Conservation (phyloP, 2,329 filamentous ascomycete genomes). For the Aspergillus novofumigatus region DNA sequence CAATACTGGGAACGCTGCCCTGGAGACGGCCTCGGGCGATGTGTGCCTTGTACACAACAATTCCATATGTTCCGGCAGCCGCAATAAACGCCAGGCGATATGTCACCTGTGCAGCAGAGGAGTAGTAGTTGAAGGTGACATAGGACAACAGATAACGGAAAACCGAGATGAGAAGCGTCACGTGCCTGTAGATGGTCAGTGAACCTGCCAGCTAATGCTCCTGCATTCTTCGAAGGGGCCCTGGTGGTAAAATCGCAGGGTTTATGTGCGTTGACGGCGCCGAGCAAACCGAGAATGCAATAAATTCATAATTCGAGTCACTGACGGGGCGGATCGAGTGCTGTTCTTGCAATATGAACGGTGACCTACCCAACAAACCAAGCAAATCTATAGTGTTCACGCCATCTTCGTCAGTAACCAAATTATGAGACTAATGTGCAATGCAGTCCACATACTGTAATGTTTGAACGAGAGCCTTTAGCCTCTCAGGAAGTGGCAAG, state of each 20-base stretch:
- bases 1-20: slow-evolving; percentile 58
- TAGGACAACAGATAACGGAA: slow-evolving; percentile 81
- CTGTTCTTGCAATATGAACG: slow-evolving; percentile 6
- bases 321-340: neutral
- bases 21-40: slow-evolving; percentile 76
- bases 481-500: slow-evolving; percentile 68
- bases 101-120: slow-evolving; percentile 69
- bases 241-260: neutral
- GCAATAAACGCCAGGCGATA: slow-evolving; percentile 90
- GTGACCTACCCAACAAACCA: slow-evolving; percentile 76
- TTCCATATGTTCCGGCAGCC: slow-evolving; percentile 89
- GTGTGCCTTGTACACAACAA: slow-evolving; percentile 97
- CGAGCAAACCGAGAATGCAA: neutral
- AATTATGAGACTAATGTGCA: slow-evolving; percentile 6
- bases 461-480: slow-evolving; percentile 77
- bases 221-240: neutral
- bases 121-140: slow-evolving; percentile 82
- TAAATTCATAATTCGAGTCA: neutral
- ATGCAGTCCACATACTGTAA: slow-evolving; percentile 72
- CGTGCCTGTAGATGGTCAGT: slow-evolving; percentile 59
- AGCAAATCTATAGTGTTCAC: slow-evolving; percentile 45
- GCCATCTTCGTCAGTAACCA: slow-evolving; percentile 32
- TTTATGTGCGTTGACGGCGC: neutral
- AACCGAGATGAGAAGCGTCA: slow-evolving; percentile 78
- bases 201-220: neutral